Base-by-base conservation (phyloP, 2,329 filamentous ascomycete species). In the Fusarium keratoplasticum region DNA sequence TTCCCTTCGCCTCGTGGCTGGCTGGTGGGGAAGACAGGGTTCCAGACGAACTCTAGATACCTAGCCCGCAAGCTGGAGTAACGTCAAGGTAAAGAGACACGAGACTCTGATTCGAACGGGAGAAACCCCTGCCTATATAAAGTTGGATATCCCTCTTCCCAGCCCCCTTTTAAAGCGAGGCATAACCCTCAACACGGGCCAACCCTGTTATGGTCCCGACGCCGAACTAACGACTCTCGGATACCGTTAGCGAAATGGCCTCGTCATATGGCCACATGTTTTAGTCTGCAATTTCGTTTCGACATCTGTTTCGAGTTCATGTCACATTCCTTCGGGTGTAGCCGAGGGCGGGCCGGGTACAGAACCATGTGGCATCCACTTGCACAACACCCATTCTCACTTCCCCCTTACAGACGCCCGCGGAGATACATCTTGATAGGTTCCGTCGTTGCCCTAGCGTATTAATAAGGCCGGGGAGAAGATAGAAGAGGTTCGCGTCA, bases 301-400 rank as follows among this genome's bases (percentile, higher is more conserved):
- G n/a, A 33, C 29, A 35, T 57, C 29, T 33, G 52, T 57, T 36
- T 57, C 52, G 31, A 57, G 29, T 36, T 57, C 11, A 16, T 57
- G 52, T 57, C 52, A 57, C 52, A 57, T 57, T 57, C 52, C 52
- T 33, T 33, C 52, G 52, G 52, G 29, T 33, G 52, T n/a, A 57
- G 31, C 52, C 52, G 52, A 57, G 29, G 52, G 52, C 52, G 27
- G 29, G 27, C 29, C 29, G 52, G 29, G 29, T 2, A 31, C n/a
- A 18, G 31, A 55, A 55, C 52, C 31, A 55, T 22, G 31, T 55
- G 11, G 20, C 29, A 35, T 57, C 52, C 52, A 57, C 29, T 33
- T 57, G n/a, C 50, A 33, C 29, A n/a, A 54, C 27, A 10, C 18
- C 50, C 27, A 31, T 33, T 20, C 18, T 54, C 50, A 14, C 27